Evolutionary conservation across 106 monocot genomes (phyloP).

Genomic region (Hemerocallis citrina): DNA sequence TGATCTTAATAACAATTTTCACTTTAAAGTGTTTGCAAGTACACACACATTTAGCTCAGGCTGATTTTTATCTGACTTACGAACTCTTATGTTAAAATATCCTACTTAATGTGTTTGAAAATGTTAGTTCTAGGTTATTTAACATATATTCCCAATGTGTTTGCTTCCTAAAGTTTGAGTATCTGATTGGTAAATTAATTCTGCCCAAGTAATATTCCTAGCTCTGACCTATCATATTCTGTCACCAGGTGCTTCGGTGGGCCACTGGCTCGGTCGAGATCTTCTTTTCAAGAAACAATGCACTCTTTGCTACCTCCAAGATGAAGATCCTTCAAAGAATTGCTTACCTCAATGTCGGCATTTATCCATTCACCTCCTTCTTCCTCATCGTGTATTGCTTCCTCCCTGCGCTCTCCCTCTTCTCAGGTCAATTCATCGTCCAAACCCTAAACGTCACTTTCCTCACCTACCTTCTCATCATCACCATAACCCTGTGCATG

Average conservation of each 20-base stretch:
- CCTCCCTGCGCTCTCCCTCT: constrained; percentile 78
- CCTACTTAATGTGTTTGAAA: no score
- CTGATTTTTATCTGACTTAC: no score
- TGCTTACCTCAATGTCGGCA: constrained; percentile 85
- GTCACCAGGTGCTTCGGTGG: constrained; percentile 83
- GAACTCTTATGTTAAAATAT: no score
- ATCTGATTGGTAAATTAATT: no score
- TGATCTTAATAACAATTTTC: no score
- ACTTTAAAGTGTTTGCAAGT: no score
- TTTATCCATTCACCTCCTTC: constrained; percentile 92
- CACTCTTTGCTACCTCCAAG: constrained; percentile 48
- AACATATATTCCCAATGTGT: no score
- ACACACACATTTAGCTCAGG: no score
- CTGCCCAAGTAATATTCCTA: no score
- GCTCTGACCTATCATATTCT: no score
- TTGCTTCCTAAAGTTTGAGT: no score
- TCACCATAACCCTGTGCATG: constrained; percentile 46
- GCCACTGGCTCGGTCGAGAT: constrained; percentile 90
- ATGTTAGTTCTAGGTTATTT: no score
- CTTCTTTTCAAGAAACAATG: constrained; percentile 87
- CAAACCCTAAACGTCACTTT: constrained; percentile 55
- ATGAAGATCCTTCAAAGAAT: constrained; percentile 72
- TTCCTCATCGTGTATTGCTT: constrained; percentile 87
- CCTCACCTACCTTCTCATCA: constrained; percentile 78
- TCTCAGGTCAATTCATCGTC: constrained; percentile 84